A percentile compares a stretch with the other conserved stretches of the same genome.
Evolutionary conservation across 495 filamentous ascomycete genomes (phyloP).

Genomic region (Daldinia caldariorum): DNA sequence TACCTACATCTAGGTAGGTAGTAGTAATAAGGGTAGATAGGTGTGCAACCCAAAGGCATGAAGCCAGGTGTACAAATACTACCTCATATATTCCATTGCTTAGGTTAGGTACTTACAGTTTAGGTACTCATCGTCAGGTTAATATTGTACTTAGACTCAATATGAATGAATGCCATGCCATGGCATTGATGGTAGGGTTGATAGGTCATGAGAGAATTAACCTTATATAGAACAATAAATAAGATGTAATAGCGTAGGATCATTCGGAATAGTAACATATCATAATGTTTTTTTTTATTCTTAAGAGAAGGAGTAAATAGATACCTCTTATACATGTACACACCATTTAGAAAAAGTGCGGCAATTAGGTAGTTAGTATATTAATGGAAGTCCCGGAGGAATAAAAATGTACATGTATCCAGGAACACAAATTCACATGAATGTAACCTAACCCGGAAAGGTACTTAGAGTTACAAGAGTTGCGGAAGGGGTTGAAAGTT

Average conservation of each 20-base stretch:
- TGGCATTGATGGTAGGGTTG: neutral
- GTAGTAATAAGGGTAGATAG: too few relatives aligned
- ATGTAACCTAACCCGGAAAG: neutral
- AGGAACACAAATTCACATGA: constrained; percentile 18
- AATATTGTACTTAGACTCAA: neutral
- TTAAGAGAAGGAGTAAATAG: constrained; percentile 7
- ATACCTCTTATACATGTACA: neutral
- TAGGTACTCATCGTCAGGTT: neutral
- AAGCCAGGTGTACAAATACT: constrained; percentile 5
- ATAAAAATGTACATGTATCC: constrained; percentile 10
- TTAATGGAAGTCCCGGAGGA: constrained; percentile 20
- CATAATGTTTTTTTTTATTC: neutral
- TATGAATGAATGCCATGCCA: too few relatives aligned
- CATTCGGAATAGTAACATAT: neutral
- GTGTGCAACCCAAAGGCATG: neutral
- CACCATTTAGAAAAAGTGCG: constrained; percentile 7
- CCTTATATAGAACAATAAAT: neutral
- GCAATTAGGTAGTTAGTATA: constrained; percentile 10
- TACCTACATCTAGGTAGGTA: too few relatives aligned
- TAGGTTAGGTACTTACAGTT: neutral
- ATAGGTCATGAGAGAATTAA: neutral
- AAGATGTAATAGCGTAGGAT: neutral
- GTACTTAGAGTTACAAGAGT: constrained; percentile 31
- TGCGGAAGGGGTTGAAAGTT: neutral
- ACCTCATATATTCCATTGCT: neutral